These are phyloP conservation scores for Tetrahymena borealis DNA, from an alignment of 73 alveolate species.

Conservation along the genomic window DNA sequence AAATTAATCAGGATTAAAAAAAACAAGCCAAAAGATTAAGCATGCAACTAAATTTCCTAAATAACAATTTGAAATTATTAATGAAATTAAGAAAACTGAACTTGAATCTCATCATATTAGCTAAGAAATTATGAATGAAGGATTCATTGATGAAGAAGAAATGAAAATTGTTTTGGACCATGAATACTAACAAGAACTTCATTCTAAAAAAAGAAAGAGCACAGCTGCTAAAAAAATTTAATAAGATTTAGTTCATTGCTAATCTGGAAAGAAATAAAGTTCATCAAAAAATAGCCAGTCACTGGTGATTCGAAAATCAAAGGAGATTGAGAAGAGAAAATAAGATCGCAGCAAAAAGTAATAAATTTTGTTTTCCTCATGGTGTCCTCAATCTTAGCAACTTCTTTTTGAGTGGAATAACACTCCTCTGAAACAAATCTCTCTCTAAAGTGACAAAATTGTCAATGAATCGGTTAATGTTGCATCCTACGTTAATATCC, in stretches of 20 bases:
- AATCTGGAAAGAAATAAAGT: background rate
- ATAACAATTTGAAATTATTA: background rate
- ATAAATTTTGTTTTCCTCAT: background rate
- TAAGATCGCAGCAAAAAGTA: background rate
- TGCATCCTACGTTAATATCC: background rate
- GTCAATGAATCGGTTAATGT: background rate
- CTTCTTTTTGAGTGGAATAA: background rate
- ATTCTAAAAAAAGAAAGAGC: background rate
- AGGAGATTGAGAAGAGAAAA: background rate
- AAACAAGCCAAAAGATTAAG: no score
- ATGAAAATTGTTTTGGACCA: background rate
- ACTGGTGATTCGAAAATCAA: background rate
- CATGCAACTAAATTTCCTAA: background rate
- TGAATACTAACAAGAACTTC: background rate
- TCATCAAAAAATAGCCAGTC: background rate
- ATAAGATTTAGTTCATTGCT: background rate
- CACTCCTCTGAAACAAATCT: background rate
- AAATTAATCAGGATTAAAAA: no score
- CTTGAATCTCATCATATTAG: background rate
- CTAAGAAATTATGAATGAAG: background rate
- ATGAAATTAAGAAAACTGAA: background rate
- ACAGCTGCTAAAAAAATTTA: background rate
- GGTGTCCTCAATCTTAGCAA: background rate
- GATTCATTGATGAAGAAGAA: background rate
- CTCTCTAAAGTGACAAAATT: background rate